A percentile compares a stretch with the other conserved stretches of the same genome.
phyloP scores from a whole-genome alignment of 768 basidiomycete genomes.

The Naganishia vaughanmartiniae region DNA sequence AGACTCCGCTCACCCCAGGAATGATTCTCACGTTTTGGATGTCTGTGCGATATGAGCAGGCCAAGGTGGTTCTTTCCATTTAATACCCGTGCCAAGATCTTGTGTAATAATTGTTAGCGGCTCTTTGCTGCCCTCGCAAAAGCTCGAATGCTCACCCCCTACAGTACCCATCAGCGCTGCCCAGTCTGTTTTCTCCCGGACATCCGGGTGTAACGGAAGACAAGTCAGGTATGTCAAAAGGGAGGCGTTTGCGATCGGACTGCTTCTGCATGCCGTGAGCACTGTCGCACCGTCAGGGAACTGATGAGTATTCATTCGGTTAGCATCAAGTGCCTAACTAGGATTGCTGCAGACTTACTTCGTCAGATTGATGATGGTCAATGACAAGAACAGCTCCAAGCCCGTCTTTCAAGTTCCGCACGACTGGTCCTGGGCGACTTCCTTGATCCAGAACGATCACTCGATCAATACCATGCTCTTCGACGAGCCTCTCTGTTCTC shows the following conservation, averaged over 20 bases:
- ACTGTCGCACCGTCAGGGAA: conserved; percentile 43
- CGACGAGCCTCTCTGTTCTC: conserved; percentile 39
- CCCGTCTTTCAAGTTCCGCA: conserved; percentile 35
- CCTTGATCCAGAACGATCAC: conserved; percentile 58
- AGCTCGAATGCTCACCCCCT: conserved; percentile 51
- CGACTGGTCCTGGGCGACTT: conserved; percentile 54
- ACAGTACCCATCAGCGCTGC: conserved; percentile 55
- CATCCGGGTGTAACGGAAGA: conserved; percentile 48
- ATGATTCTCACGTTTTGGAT: conserved; percentile 43
- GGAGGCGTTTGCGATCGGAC: conserved; percentile 56
- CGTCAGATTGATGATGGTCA: conserved; percentile 57
- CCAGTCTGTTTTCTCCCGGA: conserved; percentile 51
- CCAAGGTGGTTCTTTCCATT: conserved; percentile 49
- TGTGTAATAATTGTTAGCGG: not conserved
- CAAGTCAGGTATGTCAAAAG: conserved; percentile 56
- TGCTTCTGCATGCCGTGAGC: conserved; percentile 54
- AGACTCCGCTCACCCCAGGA: not conserved
- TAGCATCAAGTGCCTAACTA: not conserved
- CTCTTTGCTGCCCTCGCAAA: not conserved
- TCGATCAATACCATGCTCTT: conserved; percentile 43
- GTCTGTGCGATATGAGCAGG: conserved; percentile 49
- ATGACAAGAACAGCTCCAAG: conserved; percentile 52
- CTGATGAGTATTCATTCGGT: not conserved
- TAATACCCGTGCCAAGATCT: conserved; percentile 46
- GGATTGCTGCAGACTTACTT: conserved; percentile 36